These are phyloP conservation scores for Wickerhamiella australiensis DNA, from an alignment of 805 yeast species.

Conservation along the genomic window DNA sequence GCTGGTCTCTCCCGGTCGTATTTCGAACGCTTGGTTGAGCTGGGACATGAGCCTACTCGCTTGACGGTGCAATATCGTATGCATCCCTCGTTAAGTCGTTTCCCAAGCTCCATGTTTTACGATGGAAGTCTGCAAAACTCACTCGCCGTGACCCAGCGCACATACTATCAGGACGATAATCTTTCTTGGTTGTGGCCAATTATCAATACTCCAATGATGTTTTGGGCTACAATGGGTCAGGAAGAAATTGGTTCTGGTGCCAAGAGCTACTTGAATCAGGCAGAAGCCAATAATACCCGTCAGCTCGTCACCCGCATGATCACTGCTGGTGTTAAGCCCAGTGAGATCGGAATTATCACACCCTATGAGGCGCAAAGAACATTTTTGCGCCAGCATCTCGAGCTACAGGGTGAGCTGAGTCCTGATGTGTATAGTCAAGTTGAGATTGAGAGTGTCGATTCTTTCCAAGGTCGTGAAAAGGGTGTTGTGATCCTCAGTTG, in stretches of 20 bases:
- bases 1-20: constrained; percentile 81
- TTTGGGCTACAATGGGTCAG: constrained; percentile 80
- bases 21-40: constrained; percentile 70
- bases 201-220: constrained; percentile 79
- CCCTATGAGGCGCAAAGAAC: constrained; percentile 93
- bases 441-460: constrained; percentile 91
- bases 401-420: constrained; percentile 54
- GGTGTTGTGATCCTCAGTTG: constrained; percentile 67
- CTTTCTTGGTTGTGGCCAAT: constrained; percentile 56
- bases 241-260: constrained; percentile 81
- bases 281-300: constrained; percentile 84
- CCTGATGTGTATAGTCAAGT: constrained; percentile 54
- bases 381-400: constrained; percentile 66
- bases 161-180: constrained; percentile 12
- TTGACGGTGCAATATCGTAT: constrained; percentile 89
- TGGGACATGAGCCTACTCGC: constrained; percentile 76
- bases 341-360: constrained; percentile 82
- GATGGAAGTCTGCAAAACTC: constrained; percentile 90
- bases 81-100: constrained; percentile 81
- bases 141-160: constrained; percentile 63
- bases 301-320: constrained; percentile 60
- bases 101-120: constrained; percentile 82
- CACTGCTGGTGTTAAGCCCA: constrained; percentile 63
- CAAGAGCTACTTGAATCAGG: constrained; percentile 67
- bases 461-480: constrained; percentile 86